phyloP scores from a whole-genome alignment of 495 filamentous ascomycete genomes.

The Cetradonia linearis region DNA sequence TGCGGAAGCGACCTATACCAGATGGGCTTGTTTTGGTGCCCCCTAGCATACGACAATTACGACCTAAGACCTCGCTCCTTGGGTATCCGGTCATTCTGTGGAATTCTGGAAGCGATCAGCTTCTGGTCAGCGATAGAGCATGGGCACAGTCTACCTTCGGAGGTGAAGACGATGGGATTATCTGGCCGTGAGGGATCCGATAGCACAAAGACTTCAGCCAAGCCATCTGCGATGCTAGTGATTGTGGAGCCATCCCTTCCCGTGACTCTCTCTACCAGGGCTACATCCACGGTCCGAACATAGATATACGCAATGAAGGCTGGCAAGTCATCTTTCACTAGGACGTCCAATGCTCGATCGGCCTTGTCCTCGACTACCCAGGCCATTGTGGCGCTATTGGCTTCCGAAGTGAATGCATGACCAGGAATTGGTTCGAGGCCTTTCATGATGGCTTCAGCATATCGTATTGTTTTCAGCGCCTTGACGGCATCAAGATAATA shows the following conservation, averaged over 20 bases:
- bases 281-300: constrained; percentile 45
- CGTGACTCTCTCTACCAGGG: constrained; percentile 47
- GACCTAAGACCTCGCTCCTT: constrained; percentile 46
- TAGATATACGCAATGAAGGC: constrained; percentile 58
- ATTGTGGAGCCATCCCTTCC: constrained; percentile 44
- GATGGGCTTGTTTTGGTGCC: constrained; percentile 44
- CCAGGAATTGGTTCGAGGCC: constrained; percentile 40
- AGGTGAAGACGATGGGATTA: constrained; percentile 71
- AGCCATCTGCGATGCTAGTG: constrained; percentile 52
- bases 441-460: constrained; percentile 53
- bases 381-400: constrained; percentile 40
- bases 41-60: constrained; percentile 55
- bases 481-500: constrained; percentile 59
- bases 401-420: constrained; percentile 36
- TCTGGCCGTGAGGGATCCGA: constrained; percentile 63
- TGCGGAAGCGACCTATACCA: constrained; percentile 44
- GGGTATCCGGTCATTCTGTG: constrained; percentile 54
- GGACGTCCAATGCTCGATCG: constrained; percentile 43
- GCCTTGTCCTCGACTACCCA: constrained; percentile 48
- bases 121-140: neutral
- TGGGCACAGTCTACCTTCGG: constrained; percentile 32
- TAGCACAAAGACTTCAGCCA: constrained; percentile 68
- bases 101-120: constrained; percentile 37
- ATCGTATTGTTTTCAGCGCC: constrained; percentile 58
- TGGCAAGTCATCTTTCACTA: constrained; percentile 58